Conservation (phyloP, 495 filamentous ascomycete genomes). For the Viridothelium virens region DNA sequence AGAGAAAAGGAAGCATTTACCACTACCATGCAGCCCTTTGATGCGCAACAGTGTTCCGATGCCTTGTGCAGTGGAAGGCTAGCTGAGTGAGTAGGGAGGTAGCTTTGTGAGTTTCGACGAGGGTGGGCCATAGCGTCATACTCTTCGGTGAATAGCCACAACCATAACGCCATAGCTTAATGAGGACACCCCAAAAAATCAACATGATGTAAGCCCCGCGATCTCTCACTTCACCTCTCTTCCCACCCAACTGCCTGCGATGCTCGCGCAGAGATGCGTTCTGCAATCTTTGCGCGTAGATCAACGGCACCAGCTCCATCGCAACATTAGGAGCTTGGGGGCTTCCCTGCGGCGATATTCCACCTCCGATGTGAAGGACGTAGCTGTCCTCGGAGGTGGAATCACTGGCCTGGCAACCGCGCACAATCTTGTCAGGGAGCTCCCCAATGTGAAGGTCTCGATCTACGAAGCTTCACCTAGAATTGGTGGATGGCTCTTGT, state of each 20-base stretch:
- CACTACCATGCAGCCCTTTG: no score
- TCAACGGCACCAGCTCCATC: not conserved
- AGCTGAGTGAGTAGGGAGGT: no score
- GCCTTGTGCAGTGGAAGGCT: no score
- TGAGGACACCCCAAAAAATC: no score
- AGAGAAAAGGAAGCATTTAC: no score
- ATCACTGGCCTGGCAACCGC: conserved; percentile 83
- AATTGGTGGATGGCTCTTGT: conserved; percentile 80
- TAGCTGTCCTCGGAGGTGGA: conserved; percentile 78
- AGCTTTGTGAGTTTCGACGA: no score
- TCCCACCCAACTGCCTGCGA: not conserved
- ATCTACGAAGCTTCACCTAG: conserved; percentile 64
- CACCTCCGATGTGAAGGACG: conserved; percentile 32
- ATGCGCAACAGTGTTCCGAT: no score
- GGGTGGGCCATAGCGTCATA: no score
- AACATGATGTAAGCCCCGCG: no score
- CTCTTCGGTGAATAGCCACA: no score
- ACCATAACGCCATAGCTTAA: no score
- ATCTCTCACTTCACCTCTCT: no score
- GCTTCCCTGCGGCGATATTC: not conserved
- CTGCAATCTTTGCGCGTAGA: not conserved
- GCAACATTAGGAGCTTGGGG: not conserved
- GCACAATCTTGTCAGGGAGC: conserved; percentile 56
- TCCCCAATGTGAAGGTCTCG: conserved; percentile 57
- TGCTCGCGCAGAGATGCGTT: not conserved